Conservation (phyloP, 345 rosid genomes). For the Populus euphratica region DNA sequence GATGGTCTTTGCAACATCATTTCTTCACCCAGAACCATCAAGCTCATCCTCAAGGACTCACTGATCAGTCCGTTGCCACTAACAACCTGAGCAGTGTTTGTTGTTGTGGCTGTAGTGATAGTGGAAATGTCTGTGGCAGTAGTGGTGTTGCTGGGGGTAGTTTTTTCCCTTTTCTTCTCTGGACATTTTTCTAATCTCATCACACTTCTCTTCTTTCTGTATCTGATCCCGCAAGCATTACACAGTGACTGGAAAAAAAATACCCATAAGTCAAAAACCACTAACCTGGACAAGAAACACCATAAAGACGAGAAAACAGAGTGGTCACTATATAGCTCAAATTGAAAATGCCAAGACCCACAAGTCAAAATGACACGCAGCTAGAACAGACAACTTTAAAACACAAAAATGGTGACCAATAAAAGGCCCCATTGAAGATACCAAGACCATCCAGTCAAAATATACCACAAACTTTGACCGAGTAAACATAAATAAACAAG, state of each 20-base stretch:
- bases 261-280: not conserved
- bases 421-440: not conserved
- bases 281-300: no score
- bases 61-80: conserved; percentile 12
- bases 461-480: no score
- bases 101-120: not conserved
- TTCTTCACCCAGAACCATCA: conserved; percentile 34
- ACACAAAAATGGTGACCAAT: not conserved
- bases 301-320: no score
- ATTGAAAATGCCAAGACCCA: not conserved
- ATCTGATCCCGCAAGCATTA: conserved; percentile 91
- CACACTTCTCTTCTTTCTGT: conserved; percentile 52
- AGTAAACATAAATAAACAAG: no score
- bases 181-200: conserved; percentile 21
- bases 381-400: no score
- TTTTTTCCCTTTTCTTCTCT: conserved; percentile 32
- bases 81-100: not conserved
- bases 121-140: not conserved
- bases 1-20: conserved; percentile 35
- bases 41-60: conserved; percentile 32
- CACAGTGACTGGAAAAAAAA: conserved; percentile 56
- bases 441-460: no score
- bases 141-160: not conserved
- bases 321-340: no score
- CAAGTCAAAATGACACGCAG: not conserved